Evolutionary conservation across 106 monocot species (phyloP), one percentile per base, ranked within the genome.

Genomic region (Dendrobium huoshanense): DNA sequence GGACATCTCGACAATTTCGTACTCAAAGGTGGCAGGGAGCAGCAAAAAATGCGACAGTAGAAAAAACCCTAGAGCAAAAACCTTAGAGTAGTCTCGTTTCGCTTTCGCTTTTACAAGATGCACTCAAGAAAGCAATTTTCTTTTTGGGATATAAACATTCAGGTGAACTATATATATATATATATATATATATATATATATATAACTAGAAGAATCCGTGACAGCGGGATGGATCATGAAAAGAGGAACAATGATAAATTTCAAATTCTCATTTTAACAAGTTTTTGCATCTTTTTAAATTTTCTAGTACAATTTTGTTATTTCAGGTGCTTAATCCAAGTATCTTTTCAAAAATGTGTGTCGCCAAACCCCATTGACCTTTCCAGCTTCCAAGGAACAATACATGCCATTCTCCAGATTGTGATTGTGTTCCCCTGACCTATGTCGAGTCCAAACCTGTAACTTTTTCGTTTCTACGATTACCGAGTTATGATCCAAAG

Each of bases 381-480:
- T 29, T 45, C 48, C 47, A 0, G 10, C 44, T 75, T 24, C 44
- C 44, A 11, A 73, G 5, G 8, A 8, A 11, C 3, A 11, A 16
- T 18, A 4, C 2, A 4, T 15, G 54, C 51, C 29, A 9, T 41
- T 79, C 47, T 37, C 29, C 27, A 25, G 77, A 41, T 55, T 10
- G 59, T 17, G 40, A 67, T 73, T 73, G 24, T 74, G 61, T 72
- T 84, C 75, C 61, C 73, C 75, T 75, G 79, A 72, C 55, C 72
- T 19, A 45, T 16, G 80, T 80, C 84, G 47, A 77, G 80, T 16
- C 51, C 49, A 29, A 80, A 76, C 49, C 80, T 77, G 77, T 70
- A 85, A 80, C 76, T 70, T 75, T 67, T 84, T 79, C 41, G 75
- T 58, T 42, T 80, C 76, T 16, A 76, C 61, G 80, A 84, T 80